Evolutionary conservation across 306 rosid genomes (phyloP).

Genomic region (Arachis hypogaea): DNA sequence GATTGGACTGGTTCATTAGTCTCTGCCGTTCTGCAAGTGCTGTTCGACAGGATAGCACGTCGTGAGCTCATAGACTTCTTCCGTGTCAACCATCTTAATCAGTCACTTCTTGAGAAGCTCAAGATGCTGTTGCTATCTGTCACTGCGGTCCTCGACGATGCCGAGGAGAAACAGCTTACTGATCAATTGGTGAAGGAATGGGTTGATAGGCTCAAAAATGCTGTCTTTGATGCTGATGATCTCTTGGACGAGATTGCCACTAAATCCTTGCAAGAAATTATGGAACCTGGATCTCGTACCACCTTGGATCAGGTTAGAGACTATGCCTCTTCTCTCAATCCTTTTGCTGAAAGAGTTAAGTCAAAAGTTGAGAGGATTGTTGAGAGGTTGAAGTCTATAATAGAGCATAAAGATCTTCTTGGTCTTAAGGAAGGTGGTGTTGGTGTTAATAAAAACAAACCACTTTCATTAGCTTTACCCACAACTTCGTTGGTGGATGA

Average conservation of each 20-base stretch:
- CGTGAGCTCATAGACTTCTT: conserved; percentile 26
- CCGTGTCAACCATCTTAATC: conserved; percentile 13
- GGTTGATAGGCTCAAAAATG: conserved; percentile 37
- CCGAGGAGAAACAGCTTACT: conserved; percentile 18
- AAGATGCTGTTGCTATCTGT: conserved; percentile 22
- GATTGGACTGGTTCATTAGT: conserved; percentile 17
- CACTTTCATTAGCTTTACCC: conserved; percentile 9
- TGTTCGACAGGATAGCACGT: conserved; percentile 29
- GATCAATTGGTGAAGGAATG: conserved; percentile 32
- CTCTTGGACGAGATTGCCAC: conserved; percentile 33
- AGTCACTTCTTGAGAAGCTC: conserved; percentile 21
- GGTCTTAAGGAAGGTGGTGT: conserved; percentile 38
- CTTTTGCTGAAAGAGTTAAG: conserved; percentile 44
- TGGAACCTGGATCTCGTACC: not conserved
- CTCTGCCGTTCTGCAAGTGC: conserved; percentile 33
- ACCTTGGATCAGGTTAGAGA: conserved; percentile 44
- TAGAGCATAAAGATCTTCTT: conserved; percentile 40
- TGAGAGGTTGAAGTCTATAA: conserved; percentile 40
- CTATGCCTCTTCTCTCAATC: conserved; percentile 45
- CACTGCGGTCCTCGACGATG: conserved; percentile 23
- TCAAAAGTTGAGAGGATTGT: conserved; percentile 34
- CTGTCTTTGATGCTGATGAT: conserved; percentile 40
- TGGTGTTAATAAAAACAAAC: not conserved
- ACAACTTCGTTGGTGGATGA: conserved; percentile 53
- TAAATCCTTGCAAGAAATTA: conserved; percentile 16